These are phyloP conservation scores for Fusarium multiceps DNA, from an alignment of 2,329 filamentous ascomycete species.

Conservation along the genomic window DNA sequence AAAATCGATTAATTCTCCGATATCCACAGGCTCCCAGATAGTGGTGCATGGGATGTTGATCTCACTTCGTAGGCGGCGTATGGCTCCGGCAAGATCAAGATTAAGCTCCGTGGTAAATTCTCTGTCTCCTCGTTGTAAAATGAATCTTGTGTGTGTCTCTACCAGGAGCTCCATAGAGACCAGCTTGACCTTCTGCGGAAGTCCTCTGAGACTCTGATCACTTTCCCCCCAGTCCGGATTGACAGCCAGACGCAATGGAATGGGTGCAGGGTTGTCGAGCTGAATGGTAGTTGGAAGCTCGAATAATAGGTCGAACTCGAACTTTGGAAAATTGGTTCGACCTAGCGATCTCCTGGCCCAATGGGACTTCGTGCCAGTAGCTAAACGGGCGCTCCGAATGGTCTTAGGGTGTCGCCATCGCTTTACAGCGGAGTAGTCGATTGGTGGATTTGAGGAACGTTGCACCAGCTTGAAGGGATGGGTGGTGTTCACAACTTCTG, in stretches of 20 bases:
- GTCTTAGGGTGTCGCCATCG: neutral
- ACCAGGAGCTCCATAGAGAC: conserved; percentile 16
- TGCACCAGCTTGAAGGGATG: conserved; percentile 41
- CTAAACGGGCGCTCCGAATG: conserved; percentile 43
- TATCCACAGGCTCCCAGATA: neutral
- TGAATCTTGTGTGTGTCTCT: neutral
- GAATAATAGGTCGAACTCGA: conserved; percentile 45
- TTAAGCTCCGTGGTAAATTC: neutral
- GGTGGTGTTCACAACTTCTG: conserved; percentile 17
- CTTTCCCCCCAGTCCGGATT: conserved; percentile 29
- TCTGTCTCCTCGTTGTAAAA: neutral
- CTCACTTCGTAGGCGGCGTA: accelerated
- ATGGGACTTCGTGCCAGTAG: conserved; percentile 50
- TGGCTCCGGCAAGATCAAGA: neutral
- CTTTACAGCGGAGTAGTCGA: conserved; percentile 29
- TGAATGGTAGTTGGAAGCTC: conserved; percentile 47
- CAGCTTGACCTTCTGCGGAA: conserved; percentile 16
- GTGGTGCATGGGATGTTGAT: conserved; percentile 15
- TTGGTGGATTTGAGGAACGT: conserved; percentile 12
- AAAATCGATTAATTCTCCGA: conserved; percentile 19
- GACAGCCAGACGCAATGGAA: conserved; percentile 39
- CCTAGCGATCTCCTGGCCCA: conserved; percentile 49
- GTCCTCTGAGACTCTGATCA: conserved; percentile 21
- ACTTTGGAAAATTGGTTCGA: conserved; percentile 49
- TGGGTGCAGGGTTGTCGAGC: conserved; percentile 38